Base-by-base conservation (phyloP, 495 filamentous ascomycete genomes). In the Daldinia vernicosa region DNA sequence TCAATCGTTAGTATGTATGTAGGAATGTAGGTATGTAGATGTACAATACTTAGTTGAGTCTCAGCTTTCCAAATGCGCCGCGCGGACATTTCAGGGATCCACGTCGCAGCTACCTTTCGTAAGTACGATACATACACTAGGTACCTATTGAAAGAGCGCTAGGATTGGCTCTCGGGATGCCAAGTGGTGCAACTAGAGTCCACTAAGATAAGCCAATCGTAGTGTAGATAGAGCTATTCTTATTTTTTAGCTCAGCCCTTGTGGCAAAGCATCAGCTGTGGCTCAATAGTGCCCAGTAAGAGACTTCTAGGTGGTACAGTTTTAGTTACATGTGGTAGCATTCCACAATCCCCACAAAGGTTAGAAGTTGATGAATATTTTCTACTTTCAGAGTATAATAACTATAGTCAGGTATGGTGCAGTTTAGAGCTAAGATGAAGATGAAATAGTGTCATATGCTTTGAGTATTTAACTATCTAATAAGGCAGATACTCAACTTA, bases 41-140 rank as follows among this genome's bases (percentile, higher is more conserved):
- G 59, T 47, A 68, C 26, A 58, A 50, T 52, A 39, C 39, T 11
- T 28, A 55, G 54, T 37, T 52, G 26, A 63, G 69, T 71, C 69
- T 71, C 69, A 71, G 68, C 68, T 71, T 66, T 52, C 43, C 4
- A 54, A 40, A 66, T 57, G 58, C 50, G 63, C 69, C 69, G 69
- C 69, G 63, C 59, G 69, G 69, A 67, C 69, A 62, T 40, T 60
- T 35, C 30, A 45, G 33, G 59, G 60, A 59, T 43, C 40, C 60
- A 69, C 50, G 27, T 19, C 24, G 52, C 26, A 63, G n/a, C 60
- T 12, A 26, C 51, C 22, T 27, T 22, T 55, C 62, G 37, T 47
- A 67, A 27, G 45, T 32, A 33, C 32, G 32, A 33, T 33, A 27
- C 35, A 40, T 17, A n/a, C n/a, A n/a, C n/a, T n/a, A n/a, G 32